These are phyloP conservation scores for Pelargonium myrrhifolium DNA, from an alignment of 441 rosid species.

Conservation along the genomic window DNA sequence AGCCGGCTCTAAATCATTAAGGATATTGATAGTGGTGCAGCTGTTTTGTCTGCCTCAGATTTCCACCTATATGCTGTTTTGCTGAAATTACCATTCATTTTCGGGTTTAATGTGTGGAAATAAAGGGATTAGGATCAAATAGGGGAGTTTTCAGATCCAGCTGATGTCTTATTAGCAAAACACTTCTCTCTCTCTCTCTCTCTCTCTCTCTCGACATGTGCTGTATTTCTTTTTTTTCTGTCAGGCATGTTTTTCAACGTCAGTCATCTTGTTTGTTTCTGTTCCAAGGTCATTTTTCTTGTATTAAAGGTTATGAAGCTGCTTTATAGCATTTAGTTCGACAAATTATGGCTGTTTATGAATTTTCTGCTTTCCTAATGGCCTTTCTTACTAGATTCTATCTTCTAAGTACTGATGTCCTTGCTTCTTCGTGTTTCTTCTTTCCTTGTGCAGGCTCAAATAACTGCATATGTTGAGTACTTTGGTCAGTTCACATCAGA, in stretches of 20 bases:
- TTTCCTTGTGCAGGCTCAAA: slow-evolving; percentile 55
- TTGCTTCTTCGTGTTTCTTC: slow-evolving; percentile 15
- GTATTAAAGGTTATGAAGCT: background rate
- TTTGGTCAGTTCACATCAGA: slow-evolving; percentile 94
- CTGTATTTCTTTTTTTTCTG: background rate
- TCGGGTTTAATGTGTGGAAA: background rate
- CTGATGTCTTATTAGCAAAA: background rate
- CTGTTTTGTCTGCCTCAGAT: background rate
- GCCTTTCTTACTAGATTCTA: background rate
- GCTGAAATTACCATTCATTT: background rate
- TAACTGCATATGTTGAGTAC: slow-evolving; percentile 87
- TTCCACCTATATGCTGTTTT: too few species aligned
- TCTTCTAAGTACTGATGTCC: background rate
- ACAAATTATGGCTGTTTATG: background rate
- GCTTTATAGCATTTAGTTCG: background rate
- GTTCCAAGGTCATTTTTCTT: background rate
- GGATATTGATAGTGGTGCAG: background rate
- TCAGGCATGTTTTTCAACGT: background rate
- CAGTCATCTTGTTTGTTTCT: background rate
- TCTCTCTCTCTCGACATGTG: background rate
- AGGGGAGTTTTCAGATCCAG: background rate
- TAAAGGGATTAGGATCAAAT: background rate
- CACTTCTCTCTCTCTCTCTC: background rate
- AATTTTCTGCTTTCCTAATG: background rate
- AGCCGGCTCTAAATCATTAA: background rate